These are phyloP conservation scores for Phytophthora niederhauseri DNA, from an alignment of 352 stramenopile species.

Conservation along the genomic window DNA sequence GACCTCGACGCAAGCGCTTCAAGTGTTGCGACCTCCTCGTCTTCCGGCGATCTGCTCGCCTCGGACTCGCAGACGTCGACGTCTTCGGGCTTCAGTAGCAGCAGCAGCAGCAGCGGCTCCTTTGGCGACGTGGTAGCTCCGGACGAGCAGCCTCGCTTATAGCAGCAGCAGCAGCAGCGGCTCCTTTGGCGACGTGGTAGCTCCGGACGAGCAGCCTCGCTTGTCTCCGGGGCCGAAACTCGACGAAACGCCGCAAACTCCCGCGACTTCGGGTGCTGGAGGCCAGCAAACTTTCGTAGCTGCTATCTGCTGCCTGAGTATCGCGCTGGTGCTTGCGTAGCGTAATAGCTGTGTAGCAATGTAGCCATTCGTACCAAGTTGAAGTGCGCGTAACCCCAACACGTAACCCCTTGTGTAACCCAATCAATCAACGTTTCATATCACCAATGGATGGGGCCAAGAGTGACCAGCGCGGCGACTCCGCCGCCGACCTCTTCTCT, in stretches of 20 bases:
- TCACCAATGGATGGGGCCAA: constrained; percentile 31
- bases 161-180: constrained; percentile 14
- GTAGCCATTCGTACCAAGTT: constrained; percentile 8
- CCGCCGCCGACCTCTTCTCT: constrained; percentile 45
- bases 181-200: constrained; percentile 21
- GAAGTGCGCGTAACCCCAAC: constrained; percentile 21
- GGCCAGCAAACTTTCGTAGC: constrained; percentile 5
- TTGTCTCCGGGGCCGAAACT: constrained; percentile 23
- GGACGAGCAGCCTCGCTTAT: constrained; percentile 16
- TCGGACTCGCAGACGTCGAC: constrained; percentile 14
- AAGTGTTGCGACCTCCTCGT: constrained; percentile 10
- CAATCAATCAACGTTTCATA: constrained; percentile 8
- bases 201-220: constrained; percentile 11
- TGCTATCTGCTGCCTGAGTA: constrained; percentile 12
- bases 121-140: constrained; percentile 19
- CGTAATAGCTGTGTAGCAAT: background rate
- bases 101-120: constrained; percentile 15
- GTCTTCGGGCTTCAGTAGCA: constrained; percentile 1
- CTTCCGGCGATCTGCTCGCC: background rate
- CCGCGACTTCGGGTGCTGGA: constrained; percentile 13
- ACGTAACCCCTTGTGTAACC: constrained; percentile 11
- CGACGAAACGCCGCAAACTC: constrained; percentile 17
- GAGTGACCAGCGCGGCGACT: constrained; percentile 9
- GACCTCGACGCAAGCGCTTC: constrained; percentile 13
- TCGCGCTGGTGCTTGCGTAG: constrained; percentile 1